Percentiles rank a stretch among this genome's conserved stretches.
Evolutionary conservation across 2,329 filamentous ascomycete genomes (phyloP).

Genomic region (Epichloe sylvatica): DNA sequence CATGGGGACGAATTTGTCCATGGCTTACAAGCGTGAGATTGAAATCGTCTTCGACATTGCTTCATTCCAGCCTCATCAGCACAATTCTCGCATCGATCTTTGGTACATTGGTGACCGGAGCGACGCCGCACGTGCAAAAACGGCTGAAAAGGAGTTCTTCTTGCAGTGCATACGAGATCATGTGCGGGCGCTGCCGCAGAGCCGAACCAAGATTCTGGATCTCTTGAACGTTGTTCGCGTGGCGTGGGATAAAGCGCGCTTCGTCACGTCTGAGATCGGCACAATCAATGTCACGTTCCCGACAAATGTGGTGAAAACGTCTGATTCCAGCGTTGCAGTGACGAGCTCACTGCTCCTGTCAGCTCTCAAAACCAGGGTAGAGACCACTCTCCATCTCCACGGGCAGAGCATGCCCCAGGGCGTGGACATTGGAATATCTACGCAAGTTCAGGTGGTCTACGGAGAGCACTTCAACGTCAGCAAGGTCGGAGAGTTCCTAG

Average conservation of each 20-base stretch:
- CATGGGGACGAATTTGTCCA: slow-evolving; percentile 48
- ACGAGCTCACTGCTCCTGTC: slow-evolving; percentile 47
- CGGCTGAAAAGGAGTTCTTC: slow-evolving; percentile 60
- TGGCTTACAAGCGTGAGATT: slow-evolving; percentile 59
- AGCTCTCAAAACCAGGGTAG: slow-evolving; percentile 54
- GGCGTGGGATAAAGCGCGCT: slow-evolving; percentile 52
- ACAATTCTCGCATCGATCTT: slow-evolving; percentile 49
- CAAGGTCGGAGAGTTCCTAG: slow-evolving; percentile 61
- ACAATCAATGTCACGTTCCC: slow-evolving; percentile 50
- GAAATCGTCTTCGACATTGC: slow-evolving; percentile 58
- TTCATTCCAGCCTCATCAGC: slow-evolving; percentile 37
- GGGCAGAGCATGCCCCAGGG: slow-evolving; percentile 31
- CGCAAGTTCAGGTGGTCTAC: slow-evolving; percentile 53
- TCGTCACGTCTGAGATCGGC: slow-evolving; percentile 45
- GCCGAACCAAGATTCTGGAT: slow-evolving; percentile 38
- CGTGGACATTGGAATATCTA: slow-evolving; percentile 39
- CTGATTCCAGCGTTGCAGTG: slow-evolving; percentile 52
- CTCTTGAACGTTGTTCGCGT: slow-evolving; percentile 46
- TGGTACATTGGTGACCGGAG: slow-evolving; percentile 52
- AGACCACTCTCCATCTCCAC: slow-evolving; percentile 43
- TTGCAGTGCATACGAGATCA: slow-evolving; percentile 57
- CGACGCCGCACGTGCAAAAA: slow-evolving; percentile 39
- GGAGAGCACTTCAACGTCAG: slow-evolving; percentile 63
- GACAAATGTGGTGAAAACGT: slow-evolving; percentile 47
- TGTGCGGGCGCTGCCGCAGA: slow-evolving; percentile 46